Evolutionary conservation across 805 yeast genomes (phyloP), one percentile per base, ranked within the genome.

Genomic region (Saccharomycopsis javanensis): DNA sequence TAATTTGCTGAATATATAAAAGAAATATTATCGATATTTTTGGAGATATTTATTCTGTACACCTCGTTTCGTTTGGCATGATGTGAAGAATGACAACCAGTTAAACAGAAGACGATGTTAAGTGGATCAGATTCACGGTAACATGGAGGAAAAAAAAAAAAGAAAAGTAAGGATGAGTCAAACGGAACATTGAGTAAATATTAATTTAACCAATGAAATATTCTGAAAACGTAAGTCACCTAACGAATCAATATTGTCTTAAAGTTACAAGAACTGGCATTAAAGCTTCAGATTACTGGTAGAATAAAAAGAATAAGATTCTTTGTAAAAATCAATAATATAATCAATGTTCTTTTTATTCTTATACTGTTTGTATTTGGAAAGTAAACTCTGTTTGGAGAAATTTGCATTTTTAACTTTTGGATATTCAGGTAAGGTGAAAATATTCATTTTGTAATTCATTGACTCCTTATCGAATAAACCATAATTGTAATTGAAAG

Each of bases 401-500:
- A 42, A 42, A 8, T 28, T 7, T 11, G 48, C 7, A 7, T 42
- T 20, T 15, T 20, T 42, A 2, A 42, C 48, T 25, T 42, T 42
- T 13, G 15, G 27, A n/a, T 20, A 42, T 20, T 53, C 51, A 18
- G 62, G 62, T 7, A 60, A 54, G 5, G 27, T 31, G 45, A 54
- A 60, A 15, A 38, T 18, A 30, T 58, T 52, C 53, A 60, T 48
- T 13, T 13, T n/a, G 37, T 58, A 58, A 16, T 56, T 54, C 18
- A 42, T 15, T 6, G 55, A 48, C 33, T 57, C 61, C 5, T 16
- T 51, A n/a, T 31, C 55, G 20, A 50, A 58, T n/a, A 58, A 55
- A 1, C 57, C 50, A 5, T 50, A 50, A 28, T 61, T 61, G n/a
- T 23, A 38, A 18, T n/a, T 15, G 31, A 59, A 54, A 27, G 52